Evolutionary conservation across 1,139 yeast genomes (phyloP), one percentile per base, ranked within the genome.

Genomic region (Trichomonascaceae sp.): DNA sequence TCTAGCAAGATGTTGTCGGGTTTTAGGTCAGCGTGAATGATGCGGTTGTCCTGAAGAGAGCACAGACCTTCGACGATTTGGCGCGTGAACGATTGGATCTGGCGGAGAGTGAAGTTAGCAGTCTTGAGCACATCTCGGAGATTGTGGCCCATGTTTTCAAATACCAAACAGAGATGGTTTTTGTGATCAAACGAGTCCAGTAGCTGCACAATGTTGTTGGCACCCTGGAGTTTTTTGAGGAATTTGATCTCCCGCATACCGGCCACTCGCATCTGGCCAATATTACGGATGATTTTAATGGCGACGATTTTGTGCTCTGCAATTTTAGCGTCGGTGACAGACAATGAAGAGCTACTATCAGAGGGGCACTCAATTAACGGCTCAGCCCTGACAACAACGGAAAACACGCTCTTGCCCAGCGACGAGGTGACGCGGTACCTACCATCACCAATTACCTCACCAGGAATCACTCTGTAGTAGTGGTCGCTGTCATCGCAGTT

Each of bases 1-100:
- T 77, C 74, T 17, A 84, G 62, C 28, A 85, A 59, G 27, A 85
- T 77, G 53, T 85, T 85, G 54, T 85, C 96, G 0, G 96, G 96
- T 52, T 80, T 80, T 45, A 80, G 60, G 54, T 85, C 96, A 0
- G 95, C 85, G 53, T 85, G 96, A 35, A 85, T 76, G 36, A 85
- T 64, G 39, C 75, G 75, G 48, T 81, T 64, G 51, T 79, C 87
- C 50, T 78, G 92, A 37, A 85, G 59, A 46, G 77, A 77, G 1
- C 82, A 74, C 27, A 84, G 80, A 0, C 92, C 80, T 41, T 85
- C 63, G 18, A 85, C 67, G 38, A 84, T 56, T 54, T 85, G 96
- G 49, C 76, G 75, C 13, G 89, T 70, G 42, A 84, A 75, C 2
- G 89, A 82, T 54, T 81, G 92, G 22, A 84, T 76, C 38, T 85